These are phyloP conservation scores for Macrophomina phaseolina DNA, from an alignment of 2,329 filamentous ascomycete species.

Conservation along the genomic window DNA sequence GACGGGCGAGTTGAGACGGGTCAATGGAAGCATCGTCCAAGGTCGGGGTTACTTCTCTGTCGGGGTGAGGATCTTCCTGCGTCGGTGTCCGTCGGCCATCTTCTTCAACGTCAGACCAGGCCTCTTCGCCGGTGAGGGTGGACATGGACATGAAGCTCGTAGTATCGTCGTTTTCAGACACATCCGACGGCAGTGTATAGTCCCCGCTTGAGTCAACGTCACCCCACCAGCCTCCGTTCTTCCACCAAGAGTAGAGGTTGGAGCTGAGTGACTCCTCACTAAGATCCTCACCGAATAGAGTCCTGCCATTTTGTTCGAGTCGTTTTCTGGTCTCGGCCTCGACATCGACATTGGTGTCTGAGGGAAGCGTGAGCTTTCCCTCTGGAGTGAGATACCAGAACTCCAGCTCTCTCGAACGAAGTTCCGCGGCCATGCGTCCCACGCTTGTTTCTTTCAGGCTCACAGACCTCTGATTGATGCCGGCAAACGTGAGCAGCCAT, in stretches of 20 bases:
- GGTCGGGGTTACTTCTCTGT: conserved; percentile 60
- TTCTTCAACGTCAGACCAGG: conserved; percentile 52
- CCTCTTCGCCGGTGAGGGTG: conserved; percentile 52
- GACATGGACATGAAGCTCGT: conserved; percentile 80
- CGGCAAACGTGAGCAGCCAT: conserved; percentile 65
- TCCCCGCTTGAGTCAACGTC: conserved; percentile 80
- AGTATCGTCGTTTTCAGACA: conserved; percentile 67
- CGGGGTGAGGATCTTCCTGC: conserved; percentile 61
- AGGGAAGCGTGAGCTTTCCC: conserved; percentile 61
- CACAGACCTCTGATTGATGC: conserved; percentile 31
- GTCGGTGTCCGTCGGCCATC: conserved; percentile 74
- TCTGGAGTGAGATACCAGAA: conserved; percentile 51
- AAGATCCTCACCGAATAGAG: conserved; percentile 38
- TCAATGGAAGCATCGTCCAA: conserved; percentile 67
- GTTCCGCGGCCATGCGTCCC: conserved; percentile 22
- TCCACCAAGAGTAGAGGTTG: conserved; percentile 84
- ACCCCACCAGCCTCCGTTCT: conserved; percentile 83
- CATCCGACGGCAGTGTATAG: conserved; percentile 63
- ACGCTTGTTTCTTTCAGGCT: conserved; percentile 37
- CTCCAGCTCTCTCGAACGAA: conserved; percentile 59
- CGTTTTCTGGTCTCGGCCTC: conserved; percentile 77
- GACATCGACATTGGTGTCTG: conserved; percentile 73
- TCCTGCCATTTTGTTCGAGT: conserved; percentile 49
- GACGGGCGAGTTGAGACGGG: conserved; percentile 72
- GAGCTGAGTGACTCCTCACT: conserved; percentile 73